A percentile compares a stretch with the other conserved stretches of the same genome.
These are phyloP conservation scores for Dendrobium catenatum DNA, from an alignment of 106 monocot species.

Conservation along the genomic window DNA sequence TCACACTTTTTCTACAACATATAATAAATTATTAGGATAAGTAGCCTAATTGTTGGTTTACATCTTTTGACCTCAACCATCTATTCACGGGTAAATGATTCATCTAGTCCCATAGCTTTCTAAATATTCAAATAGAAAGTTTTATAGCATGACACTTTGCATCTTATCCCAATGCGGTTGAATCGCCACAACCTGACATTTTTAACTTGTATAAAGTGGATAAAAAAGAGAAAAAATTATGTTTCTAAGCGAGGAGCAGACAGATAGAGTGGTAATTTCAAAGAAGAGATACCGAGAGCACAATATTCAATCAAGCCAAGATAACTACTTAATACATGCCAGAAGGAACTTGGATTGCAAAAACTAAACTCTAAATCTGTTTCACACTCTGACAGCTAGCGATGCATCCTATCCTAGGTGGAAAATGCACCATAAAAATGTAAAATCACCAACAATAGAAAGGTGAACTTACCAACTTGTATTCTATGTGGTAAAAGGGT, in stretches of 20 bases:
- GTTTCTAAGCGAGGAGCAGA: neutral
- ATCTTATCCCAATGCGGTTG: too few relatives aligned
- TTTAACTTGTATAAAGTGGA: neutral
- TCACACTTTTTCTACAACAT: too few relatives aligned
- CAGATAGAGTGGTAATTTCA: neutral
- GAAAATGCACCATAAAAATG: neutral
- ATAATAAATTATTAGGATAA: too few relatives aligned
- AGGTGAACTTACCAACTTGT: slow-evolving; percentile 33
- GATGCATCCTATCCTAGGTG: neutral
- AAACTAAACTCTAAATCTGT: neutral
- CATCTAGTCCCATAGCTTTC: too few relatives aligned
- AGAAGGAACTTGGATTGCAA: neutral
- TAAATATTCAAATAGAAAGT: too few relatives aligned
- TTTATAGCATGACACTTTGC: too few relatives aligned
- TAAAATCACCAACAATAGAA: neutral
- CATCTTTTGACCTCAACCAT: too few relatives aligned
- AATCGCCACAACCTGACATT: neutral
- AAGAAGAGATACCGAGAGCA: neutral
- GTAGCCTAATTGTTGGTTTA: too few relatives aligned
- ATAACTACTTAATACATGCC: neutral
- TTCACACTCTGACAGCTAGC: neutral
- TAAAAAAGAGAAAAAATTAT: neutral
- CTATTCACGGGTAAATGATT: too few relatives aligned
- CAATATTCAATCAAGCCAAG: neutral
- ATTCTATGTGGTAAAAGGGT: slow-evolving; percentile 38